A percentile compares a stretch with the other conserved stretches of the same genome.
Conservation (phyloP, 108 stramenopile genomes). For the Ochromonas danica region DNA sequence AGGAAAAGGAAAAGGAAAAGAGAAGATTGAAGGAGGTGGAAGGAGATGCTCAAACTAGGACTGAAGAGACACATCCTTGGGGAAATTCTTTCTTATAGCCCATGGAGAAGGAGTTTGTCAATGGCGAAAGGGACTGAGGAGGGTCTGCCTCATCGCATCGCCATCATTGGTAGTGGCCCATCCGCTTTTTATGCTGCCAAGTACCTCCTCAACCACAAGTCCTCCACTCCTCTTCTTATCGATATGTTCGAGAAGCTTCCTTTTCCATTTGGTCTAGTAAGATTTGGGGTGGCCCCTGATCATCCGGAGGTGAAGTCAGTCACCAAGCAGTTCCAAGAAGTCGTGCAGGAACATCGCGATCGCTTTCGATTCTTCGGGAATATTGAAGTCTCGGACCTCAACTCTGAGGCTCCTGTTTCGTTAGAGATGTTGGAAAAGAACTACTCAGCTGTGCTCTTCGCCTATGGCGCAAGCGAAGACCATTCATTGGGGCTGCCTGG, state of each 20-base stretch:
- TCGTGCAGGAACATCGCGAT: not conserved
- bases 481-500: conserved; percentile 40
- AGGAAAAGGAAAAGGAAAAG: too few species aligned
- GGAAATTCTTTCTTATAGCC: too few species aligned
- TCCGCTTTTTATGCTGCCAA: conserved; percentile 94
- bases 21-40: too few species aligned
- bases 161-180: conserved; percentile 78
- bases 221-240: conserved; percentile 45
- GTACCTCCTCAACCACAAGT: conserved; percentile 64
- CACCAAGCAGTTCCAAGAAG: conserved; percentile 57
- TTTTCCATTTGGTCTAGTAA: conserved; percentile 87
- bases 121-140: too few species aligned
- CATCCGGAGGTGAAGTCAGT: conserved; percentile 98
- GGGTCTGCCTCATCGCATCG: not conserved
- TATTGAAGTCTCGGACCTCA: conserved; percentile 63
- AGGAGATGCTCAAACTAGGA: too few species aligned
- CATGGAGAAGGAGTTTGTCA: too few species aligned
- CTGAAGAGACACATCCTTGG: too few species aligned
- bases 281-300: conserved; percentile 93
- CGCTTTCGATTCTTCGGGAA: conserved; percentile 71
- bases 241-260: conserved; percentile 83
- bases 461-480: conserved; percentile 70
- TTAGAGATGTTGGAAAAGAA: too few species aligned
- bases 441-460: conserved; percentile 82
- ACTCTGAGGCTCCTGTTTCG: too few species aligned